Percentiles rank a stretch among this genome's conserved stretches.
Conservation (phyloP, 2,329 filamentous ascomycete genomes). For the Fusarium lyarnte region DNA sequence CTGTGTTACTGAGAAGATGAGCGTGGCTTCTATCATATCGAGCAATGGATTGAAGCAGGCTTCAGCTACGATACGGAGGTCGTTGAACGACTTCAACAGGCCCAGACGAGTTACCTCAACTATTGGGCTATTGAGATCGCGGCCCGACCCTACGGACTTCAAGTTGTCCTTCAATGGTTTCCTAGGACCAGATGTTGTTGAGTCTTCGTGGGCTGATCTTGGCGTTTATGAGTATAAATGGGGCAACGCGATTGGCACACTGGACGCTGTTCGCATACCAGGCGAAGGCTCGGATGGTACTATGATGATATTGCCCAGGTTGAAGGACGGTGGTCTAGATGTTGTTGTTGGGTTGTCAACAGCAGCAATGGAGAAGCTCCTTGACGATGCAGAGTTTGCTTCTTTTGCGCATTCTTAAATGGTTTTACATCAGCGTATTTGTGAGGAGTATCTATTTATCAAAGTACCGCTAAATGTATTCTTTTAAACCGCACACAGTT, state of each 20-base stretch:
- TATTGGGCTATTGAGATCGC: background rate
- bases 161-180: background rate
- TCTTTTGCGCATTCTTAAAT: background rate
- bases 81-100: background rate
- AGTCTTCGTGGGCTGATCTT: background rate
- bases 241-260: background rate
- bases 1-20: background rate
- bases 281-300: background rate
- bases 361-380: background rate
- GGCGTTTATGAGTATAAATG: background rate
- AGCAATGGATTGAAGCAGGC: background rate
- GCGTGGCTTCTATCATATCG: background rate
- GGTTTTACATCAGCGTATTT: too few relatives aligned
- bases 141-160: background rate
- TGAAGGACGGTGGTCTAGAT: background rate
- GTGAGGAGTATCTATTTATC: background rate
- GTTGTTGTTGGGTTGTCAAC: background rate
- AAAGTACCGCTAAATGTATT: too few relatives aligned
- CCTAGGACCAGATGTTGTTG: background rate
- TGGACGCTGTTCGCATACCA: background rate
- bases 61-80: background rate
- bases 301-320: background rate
- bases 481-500: rapidly evolving
- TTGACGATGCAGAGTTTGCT: background rate
- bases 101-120: background rate